phyloP scores from a whole-genome alignment of 768 basidiomycete species.

The Termitomyces sp. region DNA sequence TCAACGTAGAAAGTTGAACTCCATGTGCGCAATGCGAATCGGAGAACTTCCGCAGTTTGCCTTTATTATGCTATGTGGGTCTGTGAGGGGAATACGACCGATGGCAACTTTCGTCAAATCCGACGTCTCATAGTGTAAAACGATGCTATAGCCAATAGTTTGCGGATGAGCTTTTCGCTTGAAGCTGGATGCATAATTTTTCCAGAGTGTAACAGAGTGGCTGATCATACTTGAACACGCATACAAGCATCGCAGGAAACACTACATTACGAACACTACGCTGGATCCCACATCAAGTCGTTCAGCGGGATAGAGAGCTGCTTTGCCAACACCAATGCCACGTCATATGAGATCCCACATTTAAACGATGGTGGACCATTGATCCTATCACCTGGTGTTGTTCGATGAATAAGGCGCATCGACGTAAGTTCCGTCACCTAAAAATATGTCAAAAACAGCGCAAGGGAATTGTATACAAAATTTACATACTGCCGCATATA shows the following conservation, averaged over 20 bases:
- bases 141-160: not conserved
- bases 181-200: not conserved
- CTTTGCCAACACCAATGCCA: conserved; percentile 49
- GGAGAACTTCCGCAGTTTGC: too few species aligned
- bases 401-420: conserved; percentile 63
- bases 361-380: conserved; percentile 73
- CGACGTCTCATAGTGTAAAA: not conserved
- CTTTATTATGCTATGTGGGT: too few species aligned
- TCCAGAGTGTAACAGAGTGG: not conserved
- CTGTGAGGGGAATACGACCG: too few species aligned
- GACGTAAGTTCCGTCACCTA: conserved; percentile 66
- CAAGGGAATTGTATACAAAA: not conserved
- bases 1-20: too few species aligned
- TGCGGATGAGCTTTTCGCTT: not conserved
- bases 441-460: not conserved
- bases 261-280: conserved; percentile 12
- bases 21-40: too few species aligned
- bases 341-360: conserved; percentile 61
- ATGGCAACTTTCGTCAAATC: too few species aligned
- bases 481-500: conserved; percentile 52
- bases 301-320: conserved; percentile 55
- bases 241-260: not conserved
- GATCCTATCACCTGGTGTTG: conserved; percentile 52
- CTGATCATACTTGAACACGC: not conserved
- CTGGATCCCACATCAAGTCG: conserved; percentile 67